Percentiles rank a stretch among this genome's conserved stretches.
Conservation (phyloP, 2,329 filamentous ascomycete species). For the Fusarium sp. region DNA sequence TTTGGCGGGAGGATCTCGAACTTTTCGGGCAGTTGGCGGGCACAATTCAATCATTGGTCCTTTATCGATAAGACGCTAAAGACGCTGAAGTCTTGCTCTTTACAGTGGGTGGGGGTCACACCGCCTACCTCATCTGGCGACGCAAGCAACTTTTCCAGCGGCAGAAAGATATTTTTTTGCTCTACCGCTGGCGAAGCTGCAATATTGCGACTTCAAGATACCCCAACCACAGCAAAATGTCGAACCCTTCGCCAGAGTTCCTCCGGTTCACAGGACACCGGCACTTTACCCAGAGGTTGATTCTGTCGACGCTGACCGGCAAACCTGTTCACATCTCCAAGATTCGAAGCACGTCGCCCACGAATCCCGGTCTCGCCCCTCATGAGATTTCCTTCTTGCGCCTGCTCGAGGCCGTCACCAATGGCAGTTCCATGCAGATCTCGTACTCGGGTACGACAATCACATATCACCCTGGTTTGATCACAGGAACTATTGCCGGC, state of each 20-base stretch:
- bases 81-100: constrained; percentile 14
- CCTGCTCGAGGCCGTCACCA: constrained; percentile 91
- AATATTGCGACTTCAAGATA: constrained; percentile 38
- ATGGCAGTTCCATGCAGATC: constrained; percentile 93
- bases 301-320: constrained; percentile 90
- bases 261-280: constrained; percentile 85
- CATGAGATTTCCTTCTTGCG: constrained; percentile 96
- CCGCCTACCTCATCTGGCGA: constrained; percentile 44
- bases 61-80: constrained; percentile 48
- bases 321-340: constrained; percentile 89
- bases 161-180: constrained; percentile 53
- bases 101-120: constrained; percentile 19
- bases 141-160: constrained; percentile 33
- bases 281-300: constrained; percentile 81
- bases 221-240: constrained; percentile 49
- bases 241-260: constrained; percentile 59
- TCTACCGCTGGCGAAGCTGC: constrained; percentile 16
- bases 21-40: constrained; percentile 32
- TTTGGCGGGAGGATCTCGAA: constrained; percentile 28
- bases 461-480: constrained; percentile 89
- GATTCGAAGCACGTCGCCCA: constrained; percentile 86
- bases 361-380: constrained; percentile 85
- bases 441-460: constrained; percentile 95
- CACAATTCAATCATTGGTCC: constrained; percentile 4
- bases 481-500: constrained; percentile 82